Base-by-base conservation (phyloP, 2,329 filamentous ascomycete species). In the Chlorencoelia australis region DNA sequence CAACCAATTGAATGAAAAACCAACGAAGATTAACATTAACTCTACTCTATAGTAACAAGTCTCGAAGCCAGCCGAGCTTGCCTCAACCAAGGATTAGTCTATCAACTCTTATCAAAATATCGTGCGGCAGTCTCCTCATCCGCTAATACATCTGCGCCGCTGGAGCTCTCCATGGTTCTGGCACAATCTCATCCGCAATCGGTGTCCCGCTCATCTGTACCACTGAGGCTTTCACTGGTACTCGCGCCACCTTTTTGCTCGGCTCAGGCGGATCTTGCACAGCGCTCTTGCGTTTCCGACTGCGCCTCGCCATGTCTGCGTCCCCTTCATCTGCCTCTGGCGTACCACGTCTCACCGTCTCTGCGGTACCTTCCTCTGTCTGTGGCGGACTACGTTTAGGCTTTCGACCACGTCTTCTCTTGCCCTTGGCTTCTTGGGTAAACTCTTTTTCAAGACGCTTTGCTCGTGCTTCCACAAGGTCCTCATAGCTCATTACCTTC, bases 401-500 rank as follows among this genome's bases (percentile, higher is more conserved):
- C 35, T 44, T 42, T 16, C 28, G 39, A 37, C 39, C 33, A 16
- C 36, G 35, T 42, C 37, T 46, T 9, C 35, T 37, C 40, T 43
- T 45, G 16, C 38, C 33, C 37, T 44, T 48, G 7, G 38, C 33
- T 25, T 5, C 39, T 41, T 35, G 29, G 2, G 34, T 18, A 25
- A 27, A 10, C 3, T 50, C 41, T 38, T 47, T 46, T 27, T 14
- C 37, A 26, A 30, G 30, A 35, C 31, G 40, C 39, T 45, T 35
- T 20, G 37, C 42, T 44, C 43, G 42, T 47, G 41, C 39, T 36
- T 43, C 35, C 34, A 29, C 42, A 17, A 52, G 35, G 40, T 61
- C 47, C 29, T 58, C 49, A 41, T 64, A 66, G 13, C 49, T 53
- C 4, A 47, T 47, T 3, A 45, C 42, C 39, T 59, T 47, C 2